A percentile compares a stretch with the other conserved stretches of the same genome.
Evolutionary conservation across 169 alveolate species (phyloP).

Genomic region (Eimeria acervulina): DNA sequence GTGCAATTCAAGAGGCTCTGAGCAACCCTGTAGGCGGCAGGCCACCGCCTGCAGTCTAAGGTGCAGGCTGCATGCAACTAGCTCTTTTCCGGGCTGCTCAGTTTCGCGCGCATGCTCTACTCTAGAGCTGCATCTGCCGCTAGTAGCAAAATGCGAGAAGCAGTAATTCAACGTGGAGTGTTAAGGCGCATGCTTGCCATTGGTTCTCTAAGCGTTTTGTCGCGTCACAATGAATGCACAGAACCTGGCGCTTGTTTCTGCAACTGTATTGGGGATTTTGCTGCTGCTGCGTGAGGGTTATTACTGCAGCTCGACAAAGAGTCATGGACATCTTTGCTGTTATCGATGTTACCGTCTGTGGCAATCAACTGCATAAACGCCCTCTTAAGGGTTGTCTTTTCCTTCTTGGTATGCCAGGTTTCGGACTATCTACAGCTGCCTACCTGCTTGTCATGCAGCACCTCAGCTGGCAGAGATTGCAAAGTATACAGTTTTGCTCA

Average conservation of each 20-base stretch:
- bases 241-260: neutral
- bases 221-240: neutral
- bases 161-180: neutral
- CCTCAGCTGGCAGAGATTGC: neutral
- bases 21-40: constrained; percentile 41
- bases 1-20: constrained; percentile 59
- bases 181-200: neutral
- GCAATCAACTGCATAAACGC: constrained; percentile 66
- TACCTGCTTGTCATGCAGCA: neutral
- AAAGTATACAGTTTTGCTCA: neutral
- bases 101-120: neutral
- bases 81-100: neutral
- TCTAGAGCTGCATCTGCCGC: neutral
- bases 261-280: neutral
- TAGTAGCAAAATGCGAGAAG: neutral
- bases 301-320: constrained; percentile 52
- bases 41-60: neutral
- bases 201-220: neutral
- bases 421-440: neutral
- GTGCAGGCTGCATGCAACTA: neutral
- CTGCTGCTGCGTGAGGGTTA: neutral
- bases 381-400: constrained; percentile 25
- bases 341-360: constrained; percentile 45
- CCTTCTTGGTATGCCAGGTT: constrained; percentile 45
- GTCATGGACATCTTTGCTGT: constrained; percentile 62